These are phyloP conservation scores for Melocanna baccifera DNA, from an alignment of 176 grass and related monocot genomes.

Conservation along the genomic window DNA sequence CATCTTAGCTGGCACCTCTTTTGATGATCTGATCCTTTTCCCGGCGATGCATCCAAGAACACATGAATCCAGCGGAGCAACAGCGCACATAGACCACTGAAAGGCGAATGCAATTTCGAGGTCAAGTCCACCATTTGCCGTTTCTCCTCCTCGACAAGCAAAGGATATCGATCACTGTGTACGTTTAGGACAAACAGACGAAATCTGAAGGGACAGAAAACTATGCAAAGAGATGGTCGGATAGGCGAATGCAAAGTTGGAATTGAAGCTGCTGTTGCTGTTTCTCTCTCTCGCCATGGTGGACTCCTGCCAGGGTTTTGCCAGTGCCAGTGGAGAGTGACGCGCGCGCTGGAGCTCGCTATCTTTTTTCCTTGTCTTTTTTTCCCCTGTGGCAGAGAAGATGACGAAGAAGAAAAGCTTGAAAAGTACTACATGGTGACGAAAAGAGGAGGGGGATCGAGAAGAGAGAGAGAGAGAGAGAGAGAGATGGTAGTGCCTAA, in stretches of 20 bases:
- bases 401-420: background rate
- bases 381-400: background rate
- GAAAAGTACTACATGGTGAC: background rate
- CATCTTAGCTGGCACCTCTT: background rate
- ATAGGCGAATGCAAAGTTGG: background rate
- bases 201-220: constrained; percentile 4
- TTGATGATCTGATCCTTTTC: constrained; percentile 2
- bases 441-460: background rate
- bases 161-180: constrained; percentile 2
- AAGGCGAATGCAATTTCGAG: background rate
- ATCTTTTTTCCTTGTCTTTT: background rate
- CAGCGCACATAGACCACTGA: no score
- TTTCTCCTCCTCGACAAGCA: constrained; percentile 43
- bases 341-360: background rate
- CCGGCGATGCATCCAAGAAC: constrained; percentile 25
- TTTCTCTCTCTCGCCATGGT: background rate
- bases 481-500: constrained; percentile 8
- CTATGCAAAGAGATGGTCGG: background rate
- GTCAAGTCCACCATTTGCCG: constrained; percentile 11
- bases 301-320: constrained; percentile 33
- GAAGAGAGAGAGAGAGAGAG: background rate
- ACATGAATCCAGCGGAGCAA: background rate
- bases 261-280: background rate
- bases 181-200: background rate
- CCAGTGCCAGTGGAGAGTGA: constrained; percentile 57